These are phyloP conservation scores for Neofusicoccum kwambonambiense DNA, from an alignment of 2,329 filamentous ascomycete genomes.

Conservation along the genomic window DNA sequence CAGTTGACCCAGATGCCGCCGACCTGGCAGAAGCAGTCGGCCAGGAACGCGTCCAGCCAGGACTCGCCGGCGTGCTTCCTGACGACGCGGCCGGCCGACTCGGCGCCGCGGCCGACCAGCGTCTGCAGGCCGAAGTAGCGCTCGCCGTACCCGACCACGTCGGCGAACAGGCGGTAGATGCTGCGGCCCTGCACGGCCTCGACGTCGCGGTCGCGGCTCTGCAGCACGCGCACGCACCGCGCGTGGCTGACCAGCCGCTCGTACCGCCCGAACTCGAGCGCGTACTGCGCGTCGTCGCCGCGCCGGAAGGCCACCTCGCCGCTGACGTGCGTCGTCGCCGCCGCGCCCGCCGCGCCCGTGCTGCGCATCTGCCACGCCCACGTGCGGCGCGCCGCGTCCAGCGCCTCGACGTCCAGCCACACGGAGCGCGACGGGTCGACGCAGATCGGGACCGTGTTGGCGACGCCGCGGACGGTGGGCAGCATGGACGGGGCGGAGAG, in stretches of 20 bases:
- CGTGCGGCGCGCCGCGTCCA: constrained; percentile 21
- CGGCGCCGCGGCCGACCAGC: neutral
- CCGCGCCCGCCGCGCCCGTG: neutral
- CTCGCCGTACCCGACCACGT: constrained; percentile 18
- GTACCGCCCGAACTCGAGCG: neutral
- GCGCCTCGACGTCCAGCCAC: constrained; percentile 26
- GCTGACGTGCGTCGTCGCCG: neutral
- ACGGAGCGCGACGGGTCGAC: neutral
- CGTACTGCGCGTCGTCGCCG: neutral
- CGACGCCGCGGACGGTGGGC: neutral
- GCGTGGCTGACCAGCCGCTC: neutral
- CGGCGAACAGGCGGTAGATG: constrained; percentile 17
- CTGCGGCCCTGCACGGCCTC: neutral
- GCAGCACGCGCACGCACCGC: constrained; percentile 21
- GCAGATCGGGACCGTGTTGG: neutral
- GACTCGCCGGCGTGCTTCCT: neutral
- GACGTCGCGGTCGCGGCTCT: neutral
- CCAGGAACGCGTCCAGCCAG: constrained; percentile 8
- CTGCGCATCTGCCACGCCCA: neutral
- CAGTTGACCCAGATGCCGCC: constrained; percentile 15
- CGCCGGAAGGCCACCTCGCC: neutral
- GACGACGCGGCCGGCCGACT: neutral
- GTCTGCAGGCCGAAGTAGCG: constrained; percentile 8
- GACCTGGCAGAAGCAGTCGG: constrained; percentile 17
- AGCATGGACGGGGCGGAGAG: neutral